Conservation (phyloP, 768 basidiomycete species). For the Clavaria fumosa region DNA sequence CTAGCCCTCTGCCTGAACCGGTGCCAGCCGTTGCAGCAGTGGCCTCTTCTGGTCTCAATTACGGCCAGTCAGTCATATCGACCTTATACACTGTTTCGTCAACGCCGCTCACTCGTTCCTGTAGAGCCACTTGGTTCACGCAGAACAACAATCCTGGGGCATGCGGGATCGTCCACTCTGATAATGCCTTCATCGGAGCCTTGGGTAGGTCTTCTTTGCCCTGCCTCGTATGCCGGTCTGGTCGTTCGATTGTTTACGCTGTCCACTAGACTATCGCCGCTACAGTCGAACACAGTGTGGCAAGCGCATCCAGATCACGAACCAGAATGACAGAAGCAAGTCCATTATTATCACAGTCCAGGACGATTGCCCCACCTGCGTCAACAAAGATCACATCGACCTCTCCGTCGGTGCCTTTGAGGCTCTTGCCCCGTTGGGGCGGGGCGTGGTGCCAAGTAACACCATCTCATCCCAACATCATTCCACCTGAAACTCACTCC, state of each 20-base stretch:
- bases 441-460: slow-evolving; percentile 4
- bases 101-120: neutral
- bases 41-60: slow-evolving; percentile 26
- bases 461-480: neutral
- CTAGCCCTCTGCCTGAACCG: slow-evolving; percentile 23
- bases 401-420: slow-evolving; percentile 57
- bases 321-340: slow-evolving; percentile 34
- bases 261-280: too few species aligned
- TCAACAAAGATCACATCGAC: slow-evolving; percentile 51
- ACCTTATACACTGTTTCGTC: slow-evolving; percentile 10
- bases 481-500: neutral
- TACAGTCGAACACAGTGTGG: too few species aligned
- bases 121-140: slow-evolving; percentile 50
- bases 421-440: slow-evolving; percentile 27
- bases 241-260: slow-evolving; percentile 30
- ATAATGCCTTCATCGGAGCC: slow-evolving; percentile 45
- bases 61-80: slow-evolving; percentile 17
- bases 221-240: slow-evolving; percentile 25
- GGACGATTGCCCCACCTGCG: slow-evolving; percentile 74
- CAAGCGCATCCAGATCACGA: slow-evolving; percentile 43
- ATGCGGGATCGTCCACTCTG: slow-evolving; percentile 50
- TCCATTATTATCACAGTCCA: slow-evolving; percentile 51
- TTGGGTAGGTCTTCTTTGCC: slow-evolving; percentile 29
- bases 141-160: slow-evolving; percentile 66
- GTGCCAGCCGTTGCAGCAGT: neutral